Conservation (phyloP, 306 rosid species). For the Purshia tridentata region DNA sequence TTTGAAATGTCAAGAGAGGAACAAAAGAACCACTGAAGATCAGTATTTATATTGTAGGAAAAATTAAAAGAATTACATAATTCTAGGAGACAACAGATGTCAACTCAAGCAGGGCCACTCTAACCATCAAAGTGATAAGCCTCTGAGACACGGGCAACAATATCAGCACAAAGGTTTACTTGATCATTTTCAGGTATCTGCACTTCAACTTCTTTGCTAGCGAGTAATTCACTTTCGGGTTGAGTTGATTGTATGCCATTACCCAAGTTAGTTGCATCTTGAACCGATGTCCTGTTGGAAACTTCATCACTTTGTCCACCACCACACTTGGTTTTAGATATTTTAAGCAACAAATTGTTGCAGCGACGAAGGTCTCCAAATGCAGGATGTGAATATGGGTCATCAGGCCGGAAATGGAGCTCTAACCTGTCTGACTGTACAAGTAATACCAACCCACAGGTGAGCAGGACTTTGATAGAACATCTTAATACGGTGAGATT, state of each 20-base stretch:
- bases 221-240: conserved; percentile 21
- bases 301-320: conserved; percentile 24
- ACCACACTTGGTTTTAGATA: conserved; percentile 43
- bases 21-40: not conserved
- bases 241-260: conserved; percentile 33
- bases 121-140: conserved; percentile 82
- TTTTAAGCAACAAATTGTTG: conserved; percentile 62
- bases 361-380: conserved; percentile 75
- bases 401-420: conserved; percentile 81
- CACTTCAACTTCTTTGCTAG: conserved; percentile 21
- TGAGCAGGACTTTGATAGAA: not conserved
- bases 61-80: not conserved
- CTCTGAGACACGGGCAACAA: conserved; percentile 55
- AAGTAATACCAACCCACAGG: conserved; percentile 5
- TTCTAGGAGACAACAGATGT: not conserved
- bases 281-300: conserved; percentile 17
- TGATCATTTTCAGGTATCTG: conserved; percentile 24
- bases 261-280: conserved; percentile 24
- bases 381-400: conserved; percentile 83
- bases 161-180: conserved; percentile 46
- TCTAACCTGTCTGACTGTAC: conserved; percentile 56
- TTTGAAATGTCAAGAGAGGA: conserved; percentile 28
- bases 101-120: conserved; percentile 11
- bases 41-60: conserved; percentile 19
- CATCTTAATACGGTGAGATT: not conserved